Base-by-base conservation (phyloP, 2,329 filamentous ascomycete species). In the Rhynchosporium agropyri region DNA sequence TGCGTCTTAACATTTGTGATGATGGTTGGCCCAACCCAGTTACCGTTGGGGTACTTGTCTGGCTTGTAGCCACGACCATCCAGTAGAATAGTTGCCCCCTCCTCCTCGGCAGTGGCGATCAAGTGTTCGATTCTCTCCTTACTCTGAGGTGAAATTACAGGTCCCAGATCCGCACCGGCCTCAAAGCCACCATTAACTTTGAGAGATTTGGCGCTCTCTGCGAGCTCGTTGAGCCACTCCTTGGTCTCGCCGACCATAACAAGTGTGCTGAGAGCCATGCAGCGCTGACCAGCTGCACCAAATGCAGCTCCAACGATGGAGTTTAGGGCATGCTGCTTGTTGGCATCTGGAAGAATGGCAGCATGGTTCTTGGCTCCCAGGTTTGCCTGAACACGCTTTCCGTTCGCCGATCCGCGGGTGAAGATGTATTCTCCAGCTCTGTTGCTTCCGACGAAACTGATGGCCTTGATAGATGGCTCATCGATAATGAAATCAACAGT, bases 401-500 rank as follows among this genome's bases (percentile, higher is more conserved):
- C 91, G 72, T 94, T 92, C 73, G 90, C 90, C 1, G 89, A 92
- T 38, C 86, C 91, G 62, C 90, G 86, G 61, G 81, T 78, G 78
- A 87, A 95, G 76, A 95, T 95, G 80, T 95, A 95, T 79, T 94
- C 90, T 73, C 91, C 91, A 7, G 91, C 91, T 81, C 91, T 90
- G 82, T 95, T 95, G 78, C 89, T 87, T 67, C 91, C 91, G 43
- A 96, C 91, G 72, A 96, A 96, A 77, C 86, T 90, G 73, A 96
- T 84, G 62, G 91, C 91, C 83, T 93, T 94, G 82, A 96, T 92
- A 67, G 84, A 83, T 28, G 91, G 91, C 75, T 91, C 89, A 71
- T 96, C 91, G 57, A 95, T 84, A 74, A 96, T 90, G 77, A 93
- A 95, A 78, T 95, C 87, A 63, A 96, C 91, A 12, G 91, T 89